Evolutionary conservation across 2,329 filamentous ascomycete species (phyloP), one percentile per base, ranked within the genome.

Genomic region (Pezicula neosporulosa): DNA sequence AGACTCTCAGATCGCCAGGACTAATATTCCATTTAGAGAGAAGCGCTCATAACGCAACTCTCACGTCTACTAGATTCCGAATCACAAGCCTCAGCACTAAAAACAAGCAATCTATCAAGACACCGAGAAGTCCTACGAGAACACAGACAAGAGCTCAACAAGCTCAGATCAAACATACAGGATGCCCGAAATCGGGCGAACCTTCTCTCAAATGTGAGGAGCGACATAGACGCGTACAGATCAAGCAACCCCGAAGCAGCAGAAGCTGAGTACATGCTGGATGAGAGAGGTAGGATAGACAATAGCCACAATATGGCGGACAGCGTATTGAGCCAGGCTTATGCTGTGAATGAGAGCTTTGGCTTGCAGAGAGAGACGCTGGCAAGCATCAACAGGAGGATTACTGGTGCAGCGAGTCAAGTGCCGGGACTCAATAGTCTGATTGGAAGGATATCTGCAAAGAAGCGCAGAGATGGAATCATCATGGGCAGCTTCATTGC

Each of bases 241-340:
- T 82, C 86, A 46, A 83, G 82, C 51, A 94, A 96, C 67, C 89
- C 90, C 8, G 88, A 83, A 60, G 84, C 85, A 3, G 88, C 86
- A 49, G 94, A 97, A 73, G 90, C 90, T 44, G 93, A 99, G 55
- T 99, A 97, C 75, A 97, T 99, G 92, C 80, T 99, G 27, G 87
- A 89, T 62, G 94, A 99, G 78, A 82, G 94, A 47, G 76, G 78
- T 56, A 82, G 89, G 57, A 83, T 99, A 65, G 94, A 99, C 66
- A 87, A 90, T 67, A 95, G 89, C 64, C 88, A 97, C 71, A 87
- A 83, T 60, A 85, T 96, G 77, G 87, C 90, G 44, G 94, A 99
- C 69, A 88, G 83, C 56, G 91, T 99, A 33, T 77, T 99, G 53
- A 92, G 87, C 66, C 94, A 97, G 75, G 94, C 94, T 7, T 99